Evolutionary conservation across 805 yeast species (phyloP).

Genomic region (Starmerella bacillaris): DNA sequence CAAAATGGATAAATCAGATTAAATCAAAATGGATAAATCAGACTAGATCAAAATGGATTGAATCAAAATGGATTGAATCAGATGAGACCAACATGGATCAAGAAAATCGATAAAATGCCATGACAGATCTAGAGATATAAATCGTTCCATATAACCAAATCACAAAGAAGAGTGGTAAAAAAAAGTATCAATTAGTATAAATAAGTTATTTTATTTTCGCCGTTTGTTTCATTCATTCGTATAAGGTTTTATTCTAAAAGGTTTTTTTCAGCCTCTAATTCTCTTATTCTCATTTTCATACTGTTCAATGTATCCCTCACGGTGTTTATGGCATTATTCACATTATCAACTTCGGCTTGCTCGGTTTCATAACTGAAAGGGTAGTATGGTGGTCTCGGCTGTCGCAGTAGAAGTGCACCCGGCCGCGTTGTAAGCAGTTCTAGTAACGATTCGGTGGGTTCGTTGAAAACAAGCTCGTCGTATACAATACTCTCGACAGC

Average conservation of each 20-base stretch:
- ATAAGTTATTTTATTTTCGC: too few species aligned
- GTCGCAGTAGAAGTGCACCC: slow-evolving; percentile 24
- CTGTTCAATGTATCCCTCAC: slow-evolving; percentile 31
- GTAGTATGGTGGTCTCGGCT: slow-evolving; percentile 18
- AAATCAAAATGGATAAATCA: too few species aligned
- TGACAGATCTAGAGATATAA: too few species aligned
- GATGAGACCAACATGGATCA: too few species aligned
- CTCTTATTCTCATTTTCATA: slow-evolving; percentile 24
- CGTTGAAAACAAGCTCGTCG: slow-evolving; percentile 87
- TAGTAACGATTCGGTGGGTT: slow-evolving; percentile 83
- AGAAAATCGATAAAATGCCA: too few species aligned
- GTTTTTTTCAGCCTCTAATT: slow-evolving; percentile 21
- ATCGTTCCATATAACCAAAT: too few species aligned
- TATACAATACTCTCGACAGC: slow-evolving; percentile 45
- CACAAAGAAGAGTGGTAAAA: too few species aligned
- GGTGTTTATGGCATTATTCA: slow-evolving; percentile 30
- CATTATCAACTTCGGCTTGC: slow-evolving; percentile 43
- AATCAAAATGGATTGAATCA: too few species aligned
- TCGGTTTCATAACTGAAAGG: slow-evolving; percentile 36
- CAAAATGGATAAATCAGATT: too few species aligned
- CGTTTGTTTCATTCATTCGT: too few species aligned
- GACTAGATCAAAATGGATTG: too few species aligned
- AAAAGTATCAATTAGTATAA: too few species aligned
- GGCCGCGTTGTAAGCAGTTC: slow-evolving; percentile 42
- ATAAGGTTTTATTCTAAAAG: slow-evolving; percentile 4